A percentile compares a stretch with the other conserved stretches of the same genome.
phyloP scores from a whole-genome alignment of 208 protist genomes.

The Leishmania tropica region DNA sequence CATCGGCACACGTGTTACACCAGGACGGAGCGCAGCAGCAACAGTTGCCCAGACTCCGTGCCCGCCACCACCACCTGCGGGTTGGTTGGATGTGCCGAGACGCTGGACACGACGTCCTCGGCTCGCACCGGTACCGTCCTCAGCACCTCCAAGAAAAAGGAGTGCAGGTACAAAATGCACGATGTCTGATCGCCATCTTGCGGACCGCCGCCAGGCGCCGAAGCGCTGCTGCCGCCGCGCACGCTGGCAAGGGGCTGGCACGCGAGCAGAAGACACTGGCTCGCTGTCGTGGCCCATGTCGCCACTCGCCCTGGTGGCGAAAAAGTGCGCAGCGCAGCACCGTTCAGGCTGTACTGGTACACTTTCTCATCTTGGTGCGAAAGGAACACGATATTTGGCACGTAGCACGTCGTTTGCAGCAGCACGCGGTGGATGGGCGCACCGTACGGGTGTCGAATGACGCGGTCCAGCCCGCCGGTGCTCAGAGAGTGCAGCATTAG shows the following conservation, averaged over 20 bases:
- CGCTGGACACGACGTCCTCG: constrained; percentile 30
- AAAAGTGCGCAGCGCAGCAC: constrained; percentile 66
- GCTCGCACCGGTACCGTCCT: constrained; percentile 54
- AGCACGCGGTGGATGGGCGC: constrained; percentile 74
- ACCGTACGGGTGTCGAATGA: constrained; percentile 71
- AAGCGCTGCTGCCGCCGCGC: background rate
- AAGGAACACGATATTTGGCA: constrained; percentile 80
- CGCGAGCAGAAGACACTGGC: constrained; percentile 74
- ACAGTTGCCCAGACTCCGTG: constrained; percentile 24
- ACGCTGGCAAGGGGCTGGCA: constrained; percentile 29
- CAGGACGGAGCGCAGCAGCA: constrained; percentile 20
- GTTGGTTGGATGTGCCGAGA: constrained; percentile 65
- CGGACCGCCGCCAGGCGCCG: background rate
- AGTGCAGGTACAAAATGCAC: constrained; percentile 71
- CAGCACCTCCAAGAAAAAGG: constrained; percentile 64
- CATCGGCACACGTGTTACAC: background rate
- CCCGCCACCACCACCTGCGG: constrained; percentile 75
- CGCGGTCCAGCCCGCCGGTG: constrained; percentile 68
- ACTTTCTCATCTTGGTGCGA: constrained; percentile 77
- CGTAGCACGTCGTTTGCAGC: constrained; percentile 77
- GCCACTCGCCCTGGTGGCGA: constrained; percentile 62
- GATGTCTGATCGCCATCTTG: background rate
- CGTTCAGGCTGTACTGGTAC: constrained; percentile 85
- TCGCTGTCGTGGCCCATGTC: constrained; percentile 60
- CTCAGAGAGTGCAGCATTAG: constrained; percentile 81